Evolutionary conservation across 164 flowering plant species (phyloP).

Genomic region (Umbellularia californica): DNA sequence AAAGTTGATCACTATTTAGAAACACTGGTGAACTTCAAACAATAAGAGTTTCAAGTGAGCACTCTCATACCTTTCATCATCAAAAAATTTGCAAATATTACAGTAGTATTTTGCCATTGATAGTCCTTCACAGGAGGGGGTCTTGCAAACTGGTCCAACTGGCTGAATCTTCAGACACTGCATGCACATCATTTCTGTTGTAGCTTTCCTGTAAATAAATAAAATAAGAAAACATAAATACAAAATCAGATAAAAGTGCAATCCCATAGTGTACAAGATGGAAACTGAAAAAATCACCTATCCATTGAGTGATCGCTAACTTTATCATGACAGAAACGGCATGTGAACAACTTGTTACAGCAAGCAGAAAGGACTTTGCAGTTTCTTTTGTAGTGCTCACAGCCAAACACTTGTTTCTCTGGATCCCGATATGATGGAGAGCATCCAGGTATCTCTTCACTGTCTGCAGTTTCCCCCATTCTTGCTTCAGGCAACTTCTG

Average conservation of each 20-base stretch:
- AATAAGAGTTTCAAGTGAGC: not conserved
- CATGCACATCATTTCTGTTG: constrained; percentile 98
- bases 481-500: constrained; percentile 64
- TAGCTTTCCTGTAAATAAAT: constrained; percentile 57
- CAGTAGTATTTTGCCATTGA: constrained; percentile 90
- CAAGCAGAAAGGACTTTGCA: constrained; percentile 91
- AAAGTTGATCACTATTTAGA: not conserved
- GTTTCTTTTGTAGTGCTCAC: constrained; percentile 95
- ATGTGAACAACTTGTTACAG: constrained; percentile 79
- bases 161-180: constrained; percentile 78
- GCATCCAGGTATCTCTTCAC: constrained; percentile 49
- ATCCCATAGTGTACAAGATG: not conserved
- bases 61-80: constrained; percentile 75
- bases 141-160: constrained; percentile 70
- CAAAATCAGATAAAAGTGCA: not conserved
- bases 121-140: constrained; percentile 76
- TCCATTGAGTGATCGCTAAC: constrained; percentile 97
- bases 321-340: constrained; percentile 93
- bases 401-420: constrained; percentile 70
- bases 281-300: constrained; percentile 36
- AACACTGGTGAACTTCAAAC: not conserved
- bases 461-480: constrained; percentile 39
- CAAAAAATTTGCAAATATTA: constrained; percentile 87
- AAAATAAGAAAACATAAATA: not conserved
- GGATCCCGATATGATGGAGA: constrained; percentile 80